Evolutionary conservation across 2,329 filamentous ascomycete species (phyloP).

Genomic region (Endoconidiophora polonica): DNA sequence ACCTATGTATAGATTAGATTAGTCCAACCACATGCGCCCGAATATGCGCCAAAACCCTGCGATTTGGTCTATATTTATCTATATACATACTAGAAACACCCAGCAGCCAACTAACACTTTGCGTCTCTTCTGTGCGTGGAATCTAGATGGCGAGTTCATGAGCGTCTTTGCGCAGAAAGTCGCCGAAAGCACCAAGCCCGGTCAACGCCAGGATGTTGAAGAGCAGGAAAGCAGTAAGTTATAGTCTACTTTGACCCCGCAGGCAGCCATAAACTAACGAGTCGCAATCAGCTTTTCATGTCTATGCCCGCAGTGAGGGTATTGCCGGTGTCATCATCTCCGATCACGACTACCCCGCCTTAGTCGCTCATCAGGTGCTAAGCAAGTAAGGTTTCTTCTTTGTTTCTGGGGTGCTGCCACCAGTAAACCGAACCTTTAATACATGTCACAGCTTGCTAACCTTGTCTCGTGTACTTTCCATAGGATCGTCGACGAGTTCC

Average conservation of each 20-base stretch:
- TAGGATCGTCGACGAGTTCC: conserved; percentile 65
- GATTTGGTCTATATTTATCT: not conserved
- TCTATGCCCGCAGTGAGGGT: conserved; percentile 58
- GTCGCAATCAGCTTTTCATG: conserved; percentile 53
- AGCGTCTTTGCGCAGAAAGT: conserved; percentile 74
- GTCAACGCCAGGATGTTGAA: conserved; percentile 71
- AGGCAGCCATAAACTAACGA: conserved; percentile 17
- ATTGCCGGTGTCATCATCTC: conserved; percentile 63
- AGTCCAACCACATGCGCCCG: not conserved
- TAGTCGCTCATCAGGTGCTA: conserved; percentile 74
- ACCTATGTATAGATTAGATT: not conserved
- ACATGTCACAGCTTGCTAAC: conserved; percentile 2
- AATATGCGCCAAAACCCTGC: not conserved
- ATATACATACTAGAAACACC: not conserved
- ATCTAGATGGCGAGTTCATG: conserved; percentile 47
- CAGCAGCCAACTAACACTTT: not conserved
- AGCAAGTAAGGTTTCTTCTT: conserved; percentile 35
- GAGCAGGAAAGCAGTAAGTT: conserved; percentile 43
- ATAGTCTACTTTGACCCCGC: not conserved
- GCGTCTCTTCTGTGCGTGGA: not conserved
- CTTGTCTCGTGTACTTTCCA: not conserved
- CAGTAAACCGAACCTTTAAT: too few species aligned
- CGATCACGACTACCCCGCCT: conserved; percentile 55
- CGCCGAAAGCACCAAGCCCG: conserved; percentile 67
- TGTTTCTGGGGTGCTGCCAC: not conserved